Evolutionary conservation across 192 early-diverging fungal genomes (phyloP).

Genomic region (Entrophospora sp.): DNA sequence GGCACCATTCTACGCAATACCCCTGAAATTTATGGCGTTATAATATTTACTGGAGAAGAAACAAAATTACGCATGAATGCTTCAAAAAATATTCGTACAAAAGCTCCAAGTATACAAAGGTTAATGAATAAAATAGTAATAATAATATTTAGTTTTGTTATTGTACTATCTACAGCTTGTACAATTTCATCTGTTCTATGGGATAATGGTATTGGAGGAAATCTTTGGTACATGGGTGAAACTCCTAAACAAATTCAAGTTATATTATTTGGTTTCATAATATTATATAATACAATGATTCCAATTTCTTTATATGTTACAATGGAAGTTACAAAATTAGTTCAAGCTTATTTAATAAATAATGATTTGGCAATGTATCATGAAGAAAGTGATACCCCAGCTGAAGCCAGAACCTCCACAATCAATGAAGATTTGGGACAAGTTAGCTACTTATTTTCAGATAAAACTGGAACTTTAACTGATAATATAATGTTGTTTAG

Average conservation of each 20-base stretch:
- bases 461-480: constrained; percentile 86
- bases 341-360: constrained; percentile 69
- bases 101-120: constrained; percentile 67
- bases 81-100: constrained; percentile 59
- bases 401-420: constrained; percentile 65
- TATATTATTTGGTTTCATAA: constrained; percentile 60
- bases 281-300: constrained; percentile 79
- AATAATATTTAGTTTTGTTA: constrained; percentile 51
- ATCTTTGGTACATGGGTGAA: constrained; percentile 45
- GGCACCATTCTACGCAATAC: constrained; percentile 83
- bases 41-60: constrained; percentile 63
- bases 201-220: constrained; percentile 22
- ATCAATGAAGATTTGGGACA: constrained; percentile 86
- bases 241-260: constrained; percentile 26
- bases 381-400: constrained; percentile 55
- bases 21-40: constrained; percentile 65
- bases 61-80: constrained; percentile 63
- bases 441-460: constrained; percentile 82
- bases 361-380: constrained; percentile 76
- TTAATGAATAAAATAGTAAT: constrained; percentile 74
- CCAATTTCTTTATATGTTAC: constrained; percentile 85
- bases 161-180: constrained; percentile 45
- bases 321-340: constrained; percentile 74
- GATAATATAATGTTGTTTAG: constrained; percentile 81
- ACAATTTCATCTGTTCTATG: constrained; percentile 43